Conservation (phyloP, 768 basidiomycete species). For the Mycena sanguinolenta region DNA sequence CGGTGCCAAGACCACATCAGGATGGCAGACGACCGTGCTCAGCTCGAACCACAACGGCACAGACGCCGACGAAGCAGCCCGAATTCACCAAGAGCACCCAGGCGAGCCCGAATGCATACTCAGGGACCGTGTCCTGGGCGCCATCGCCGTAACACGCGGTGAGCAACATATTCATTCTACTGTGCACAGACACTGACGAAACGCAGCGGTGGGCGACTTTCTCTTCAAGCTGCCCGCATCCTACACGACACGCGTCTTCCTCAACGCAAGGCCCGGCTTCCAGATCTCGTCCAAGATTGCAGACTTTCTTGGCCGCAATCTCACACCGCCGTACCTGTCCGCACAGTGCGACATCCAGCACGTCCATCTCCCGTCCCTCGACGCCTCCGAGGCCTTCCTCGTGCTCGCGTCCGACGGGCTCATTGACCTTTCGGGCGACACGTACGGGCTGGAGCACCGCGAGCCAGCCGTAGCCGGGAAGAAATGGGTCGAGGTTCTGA, state of each 20-base stretch:
- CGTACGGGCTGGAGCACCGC: slow-evolving; percentile 44
- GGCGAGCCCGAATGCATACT: slow-evolving; percentile 58
- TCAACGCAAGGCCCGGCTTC: slow-evolving; percentile 56
- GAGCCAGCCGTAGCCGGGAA: slow-evolving; percentile 42
- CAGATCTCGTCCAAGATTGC: slow-evolving; percentile 49
- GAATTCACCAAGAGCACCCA: slow-evolving; percentile 61
- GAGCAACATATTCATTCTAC: slow-evolving; percentile 20
- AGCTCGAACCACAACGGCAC: slow-evolving; percentile 67
- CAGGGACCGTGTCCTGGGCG: slow-evolving; percentile 63
- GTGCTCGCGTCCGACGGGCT: slow-evolving; percentile 69
- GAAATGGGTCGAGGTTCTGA: slow-evolving; percentile 55
- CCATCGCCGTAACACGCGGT: slow-evolving; percentile 71
- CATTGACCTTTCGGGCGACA: slow-evolving; percentile 57
- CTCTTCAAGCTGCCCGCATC: slow-evolving; percentile 64
- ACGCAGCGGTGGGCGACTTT: slow-evolving; percentile 66
- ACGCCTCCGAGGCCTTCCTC: slow-evolving; percentile 48
- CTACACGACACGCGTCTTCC: slow-evolving; percentile 63
- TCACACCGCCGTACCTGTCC: slow-evolving; percentile 68
- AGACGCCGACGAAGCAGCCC: slow-evolving; percentile 55
- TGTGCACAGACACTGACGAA: slow-evolving; percentile 4
- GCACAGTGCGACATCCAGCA: slow-evolving; percentile 59
- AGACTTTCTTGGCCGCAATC: slow-evolving; percentile 59
- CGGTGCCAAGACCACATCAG: slow-evolving; percentile 49
- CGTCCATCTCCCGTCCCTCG: slow-evolving; percentile 45
- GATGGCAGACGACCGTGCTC: slow-evolving; percentile 57